Base-by-base conservation (phyloP, 495 filamentous ascomycete species). In the Talaromyces trachyspermus region DNA sequence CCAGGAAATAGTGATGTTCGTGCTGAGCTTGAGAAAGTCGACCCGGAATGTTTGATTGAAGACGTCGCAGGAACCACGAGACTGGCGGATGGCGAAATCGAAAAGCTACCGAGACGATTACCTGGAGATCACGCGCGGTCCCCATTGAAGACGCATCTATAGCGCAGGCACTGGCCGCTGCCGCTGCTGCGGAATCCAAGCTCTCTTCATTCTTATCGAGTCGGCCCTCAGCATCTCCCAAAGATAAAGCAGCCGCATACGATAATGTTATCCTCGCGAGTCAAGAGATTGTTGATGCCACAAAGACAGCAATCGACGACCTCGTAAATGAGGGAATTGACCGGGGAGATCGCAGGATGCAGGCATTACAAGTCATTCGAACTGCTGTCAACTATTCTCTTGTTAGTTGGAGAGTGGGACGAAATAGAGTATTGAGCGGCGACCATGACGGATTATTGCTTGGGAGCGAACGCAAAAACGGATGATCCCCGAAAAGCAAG, bases 121-220 rank as follows among this genome's bases (percentile, higher is more conserved):
- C 80, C 5, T 99, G 94, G 94, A 83, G 94, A 40, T 84, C 80
- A 5, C 79, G 88, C n/a, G 85, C 82, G 37, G 89, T 95, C 5
- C 77, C 83, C 50, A 80, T 99, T 32, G 89, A 94, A 48, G 90
- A 97, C 60, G 91, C 91, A 17, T 81, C 88, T n/a, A 96, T 96
- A 46, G 89, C 80, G 5, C 76, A 83, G 49, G 82, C 81, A 30
- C 62, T 95, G 33, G 70, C 78, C 23, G 77, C 83, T 20, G 69
- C 79, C 9, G 64, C 70, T 4, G 65, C 71, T 15, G 68, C 76
- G 27, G 75, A 77, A 51, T 63, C 76, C 15, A 79, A 76, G 32
- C 69, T 78, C n/a, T 51, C 64, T 10, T 57, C 65, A 33, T 71
- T 68, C 59, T 49, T 79, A 65, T 49, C 53, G 5, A 60, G 58